These are phyloP conservation scores for Cichorium intybus DNA, from an alignment of 140 eudicot genomes.

Conservation along the genomic window DNA sequence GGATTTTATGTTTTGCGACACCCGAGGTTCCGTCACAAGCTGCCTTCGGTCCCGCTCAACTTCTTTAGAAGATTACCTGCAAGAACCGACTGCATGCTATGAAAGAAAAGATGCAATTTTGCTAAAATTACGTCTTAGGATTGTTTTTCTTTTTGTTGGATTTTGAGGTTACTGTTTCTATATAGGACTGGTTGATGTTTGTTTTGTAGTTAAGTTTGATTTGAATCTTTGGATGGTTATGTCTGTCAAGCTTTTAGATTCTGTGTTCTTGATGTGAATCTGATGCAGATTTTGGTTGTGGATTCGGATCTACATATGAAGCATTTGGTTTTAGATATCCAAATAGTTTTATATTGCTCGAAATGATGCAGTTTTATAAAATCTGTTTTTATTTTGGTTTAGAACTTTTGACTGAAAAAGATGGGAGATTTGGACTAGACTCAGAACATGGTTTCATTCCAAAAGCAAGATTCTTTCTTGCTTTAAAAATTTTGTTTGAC, in stretches of 20 bases:
- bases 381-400: not conserved
- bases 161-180: no score
- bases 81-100: slow-evolving; percentile 49
- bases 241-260: no score
- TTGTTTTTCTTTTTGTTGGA: no score
- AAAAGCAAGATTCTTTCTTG: not conserved
- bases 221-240: not conserved
- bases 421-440: not conserved
- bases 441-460: not conserved
- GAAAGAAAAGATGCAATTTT: slow-evolving; percentile 11
- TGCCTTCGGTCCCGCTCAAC: slow-evolving; percentile 45
- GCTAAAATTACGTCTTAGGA: not conserved
- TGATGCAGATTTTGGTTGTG: not conserved
- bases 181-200: no score
- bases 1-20: slow-evolving; percentile 49
- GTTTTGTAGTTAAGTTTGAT: not conserved
- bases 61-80: slow-evolving; percentile 48
- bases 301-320: not conserved
- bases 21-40: slow-evolving; percentile 49
- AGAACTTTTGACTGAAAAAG: not conserved
- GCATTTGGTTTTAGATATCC: not conserved
- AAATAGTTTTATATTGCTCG: not conserved
- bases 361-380: not conserved
- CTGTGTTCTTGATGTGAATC: not conserved
- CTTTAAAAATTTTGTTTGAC: no score